Evolutionary conservation across 2,329 filamentous ascomycete genomes (phyloP).

Genomic region (Ophiostoma australiae): DNA sequence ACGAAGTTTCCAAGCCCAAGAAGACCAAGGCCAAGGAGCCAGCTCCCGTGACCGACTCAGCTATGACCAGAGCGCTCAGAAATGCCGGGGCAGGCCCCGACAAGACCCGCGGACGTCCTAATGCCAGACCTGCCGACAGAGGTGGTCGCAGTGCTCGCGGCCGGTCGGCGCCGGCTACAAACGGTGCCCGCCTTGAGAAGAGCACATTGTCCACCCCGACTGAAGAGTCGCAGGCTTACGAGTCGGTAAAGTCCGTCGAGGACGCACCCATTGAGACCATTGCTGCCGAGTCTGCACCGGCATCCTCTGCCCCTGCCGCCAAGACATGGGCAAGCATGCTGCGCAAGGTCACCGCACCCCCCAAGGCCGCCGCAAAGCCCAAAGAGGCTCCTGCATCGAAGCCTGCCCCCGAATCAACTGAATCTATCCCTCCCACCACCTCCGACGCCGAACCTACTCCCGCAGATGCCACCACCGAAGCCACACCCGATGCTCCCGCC

Average conservation of each 20-base stretch:
- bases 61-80: slow-evolving; percentile 47
- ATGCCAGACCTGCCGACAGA: slow-evolving; percentile 59
- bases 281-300: slow-evolving; percentile 32
- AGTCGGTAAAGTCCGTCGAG: slow-evolving; percentile 41
- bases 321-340: slow-evolving; percentile 77
- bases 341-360: slow-evolving; percentile 50
- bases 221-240: slow-evolving; percentile 63
- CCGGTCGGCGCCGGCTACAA: slow-evolving; percentile 56
- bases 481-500: slow-evolving; percentile 5
- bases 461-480: slow-evolving; percentile 30
- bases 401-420: slow-evolving; percentile 39
- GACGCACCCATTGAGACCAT: slow-evolving; percentile 35
- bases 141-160: slow-evolving; percentile 59
- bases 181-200: slow-evolving; percentile 57
- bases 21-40: slow-evolving; percentile 68
- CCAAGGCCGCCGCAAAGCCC: slow-evolving; percentile 28
- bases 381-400: slow-evolving; percentile 33
- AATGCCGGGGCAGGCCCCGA: slow-evolving; percentile 60
- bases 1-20: slow-evolving; percentile 71
- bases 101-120: slow-evolving; percentile 56
- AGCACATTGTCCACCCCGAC: slow-evolving; percentile 60
- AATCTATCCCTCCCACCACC: slow-evolving; percentile 41
- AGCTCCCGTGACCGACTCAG: slow-evolving; percentile 48
- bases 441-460: slow-evolving; percentile 28
- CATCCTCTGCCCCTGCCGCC: slow-evolving; percentile 35